Conservation (phyloP, 306 rosid genomes). For the Corylus heterophylla region DNA sequence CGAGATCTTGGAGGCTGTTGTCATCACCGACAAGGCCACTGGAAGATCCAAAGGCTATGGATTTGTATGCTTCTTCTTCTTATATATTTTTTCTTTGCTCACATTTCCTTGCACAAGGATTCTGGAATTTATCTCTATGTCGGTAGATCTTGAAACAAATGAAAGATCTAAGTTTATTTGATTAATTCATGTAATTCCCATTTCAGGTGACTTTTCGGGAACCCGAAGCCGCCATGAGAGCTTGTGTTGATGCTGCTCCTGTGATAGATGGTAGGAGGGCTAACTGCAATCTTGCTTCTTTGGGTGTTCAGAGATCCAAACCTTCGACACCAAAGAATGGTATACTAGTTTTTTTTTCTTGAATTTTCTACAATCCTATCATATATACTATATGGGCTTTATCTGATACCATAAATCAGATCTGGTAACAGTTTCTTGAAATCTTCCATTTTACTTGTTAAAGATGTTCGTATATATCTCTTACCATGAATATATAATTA, state of each 20-base stretch:
- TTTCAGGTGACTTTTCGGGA: slow-evolving; percentile 86
- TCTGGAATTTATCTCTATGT: neutral
- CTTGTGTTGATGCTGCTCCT: slow-evolving; percentile 97
- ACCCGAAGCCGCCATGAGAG: slow-evolving; percentile 95
- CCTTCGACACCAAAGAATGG: slow-evolving; percentile 98
- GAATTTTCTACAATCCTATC: too few relatives aligned
- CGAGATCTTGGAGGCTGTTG: slow-evolving; percentile 99
- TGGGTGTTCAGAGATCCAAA: slow-evolving; percentile 98
- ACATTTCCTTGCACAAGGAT: neutral
- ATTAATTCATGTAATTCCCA: slow-evolving; percentile 3
- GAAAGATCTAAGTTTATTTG: neutral
- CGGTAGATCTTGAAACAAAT: slow-evolving; percentile 25
- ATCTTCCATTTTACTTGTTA: slow-evolving; percentile 27
- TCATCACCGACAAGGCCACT: slow-evolving; percentile 95
- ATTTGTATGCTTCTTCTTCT: slow-evolving; percentile 51
- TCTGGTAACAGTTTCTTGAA: slow-evolving; percentile 33
- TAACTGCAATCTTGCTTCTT: slow-evolving; percentile 96
- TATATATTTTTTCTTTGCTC: neutral
- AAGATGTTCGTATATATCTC: slow-evolving; percentile 24
- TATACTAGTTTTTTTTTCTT: neutral
- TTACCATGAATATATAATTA: neutral
- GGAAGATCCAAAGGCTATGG: slow-evolving; percentile 99
- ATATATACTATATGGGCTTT: neutral
- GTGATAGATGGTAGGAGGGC: slow-evolving; percentile 96
- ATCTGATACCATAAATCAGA: slow-evolving; percentile 37